A percentile compares a stretch with the other conserved stretches of the same genome.
These are phyloP conservation scores for Globisporangium irregulare DNA, from an alignment of 352 stramenopile genomes.

Conservation along the genomic window DNA sequence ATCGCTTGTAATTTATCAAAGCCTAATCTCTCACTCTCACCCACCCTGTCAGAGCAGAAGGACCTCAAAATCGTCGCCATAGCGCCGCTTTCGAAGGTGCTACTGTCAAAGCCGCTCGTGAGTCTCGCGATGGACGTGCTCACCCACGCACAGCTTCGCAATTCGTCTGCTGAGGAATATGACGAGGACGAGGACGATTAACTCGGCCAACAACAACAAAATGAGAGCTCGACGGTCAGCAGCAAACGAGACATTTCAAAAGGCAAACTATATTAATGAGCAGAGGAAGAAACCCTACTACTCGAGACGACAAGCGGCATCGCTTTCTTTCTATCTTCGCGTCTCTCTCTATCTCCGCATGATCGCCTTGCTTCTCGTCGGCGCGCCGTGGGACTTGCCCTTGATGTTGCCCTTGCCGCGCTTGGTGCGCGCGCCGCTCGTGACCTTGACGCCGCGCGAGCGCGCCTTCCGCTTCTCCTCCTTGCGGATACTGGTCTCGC, in stretches of 20 bases:
- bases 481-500: conserved; percentile 79
- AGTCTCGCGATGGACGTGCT: conserved; percentile 37
- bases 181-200: neutral
- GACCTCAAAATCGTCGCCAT: conserved; percentile 51
- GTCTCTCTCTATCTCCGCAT: conserved; percentile 40
- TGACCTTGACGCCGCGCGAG: conserved; percentile 73
- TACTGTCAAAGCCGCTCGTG: conserved; percentile 43
- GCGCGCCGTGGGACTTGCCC: conserved; percentile 79
- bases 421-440: conserved; percentile 27
- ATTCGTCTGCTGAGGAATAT: neutral
- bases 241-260: neutral
- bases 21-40: neutral
- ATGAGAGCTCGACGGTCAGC: neutral
- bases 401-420: conserved; percentile 37
- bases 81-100: conserved; percentile 32
- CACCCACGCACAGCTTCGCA: conserved; percentile 13
- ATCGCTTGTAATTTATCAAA: neutral
- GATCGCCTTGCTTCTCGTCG: conserved; percentile 80
- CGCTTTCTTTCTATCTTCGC: neutral
- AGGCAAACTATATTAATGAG: neutral
- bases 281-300: neutral
- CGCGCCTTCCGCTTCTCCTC: conserved; percentile 83
- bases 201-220: neutral
- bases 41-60: conserved; percentile 15
- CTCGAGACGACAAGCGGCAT: neutral